Conservation (phyloP, 2,329 filamentous ascomycete species). For the Claviceps maximensis region DNA sequence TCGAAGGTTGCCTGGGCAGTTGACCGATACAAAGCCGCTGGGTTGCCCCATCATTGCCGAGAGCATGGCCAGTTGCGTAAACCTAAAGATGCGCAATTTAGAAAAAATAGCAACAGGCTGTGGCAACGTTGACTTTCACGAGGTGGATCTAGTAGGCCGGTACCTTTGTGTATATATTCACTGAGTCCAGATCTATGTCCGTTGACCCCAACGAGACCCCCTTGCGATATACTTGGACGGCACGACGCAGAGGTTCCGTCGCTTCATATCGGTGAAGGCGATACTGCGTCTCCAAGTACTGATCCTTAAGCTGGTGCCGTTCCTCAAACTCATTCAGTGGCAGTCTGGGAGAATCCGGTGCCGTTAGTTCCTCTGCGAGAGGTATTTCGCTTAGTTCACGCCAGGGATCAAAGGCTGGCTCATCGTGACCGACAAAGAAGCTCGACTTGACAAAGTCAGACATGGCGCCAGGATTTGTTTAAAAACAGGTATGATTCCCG, state of each 20-base stretch:
- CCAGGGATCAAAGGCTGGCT: neutral
- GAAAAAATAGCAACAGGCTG: neutral
- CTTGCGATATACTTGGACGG: constrained; percentile 41
- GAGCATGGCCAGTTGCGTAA: constrained; percentile 49
- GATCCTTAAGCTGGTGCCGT: constrained; percentile 12
- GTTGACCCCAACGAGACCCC: neutral
- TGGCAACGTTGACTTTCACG: neutral
- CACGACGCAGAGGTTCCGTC: constrained; percentile 52
- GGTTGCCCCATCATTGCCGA: constrained; percentile 46
- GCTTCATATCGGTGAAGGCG: constrained; percentile 63
- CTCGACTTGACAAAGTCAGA: neutral
- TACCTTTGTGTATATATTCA: constrained; percentile 57
- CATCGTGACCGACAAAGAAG: constrained; percentile 1
- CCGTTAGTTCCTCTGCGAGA: constrained; percentile 13
- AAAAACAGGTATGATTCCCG: too few relatives aligned
- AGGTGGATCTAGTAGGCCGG: constrained; percentile 7
- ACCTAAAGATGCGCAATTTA: constrained; percentile 33
- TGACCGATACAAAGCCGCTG: constrained; percentile 32
- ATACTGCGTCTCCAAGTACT: constrained; percentile 64
- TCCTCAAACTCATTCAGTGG: constrained; percentile 4
- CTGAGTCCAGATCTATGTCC: constrained; percentile 38
- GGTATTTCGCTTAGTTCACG: constrained; percentile 13
- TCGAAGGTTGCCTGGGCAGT: constrained; percentile 58
- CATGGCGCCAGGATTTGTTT: neutral
- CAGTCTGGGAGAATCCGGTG: constrained; percentile 6